A percentile compares a stretch with the other conserved stretches of the same genome.
phyloP scores from a whole-genome alignment of 495 filamentous ascomycete species.

The Talaromyces borbonicus region DNA sequence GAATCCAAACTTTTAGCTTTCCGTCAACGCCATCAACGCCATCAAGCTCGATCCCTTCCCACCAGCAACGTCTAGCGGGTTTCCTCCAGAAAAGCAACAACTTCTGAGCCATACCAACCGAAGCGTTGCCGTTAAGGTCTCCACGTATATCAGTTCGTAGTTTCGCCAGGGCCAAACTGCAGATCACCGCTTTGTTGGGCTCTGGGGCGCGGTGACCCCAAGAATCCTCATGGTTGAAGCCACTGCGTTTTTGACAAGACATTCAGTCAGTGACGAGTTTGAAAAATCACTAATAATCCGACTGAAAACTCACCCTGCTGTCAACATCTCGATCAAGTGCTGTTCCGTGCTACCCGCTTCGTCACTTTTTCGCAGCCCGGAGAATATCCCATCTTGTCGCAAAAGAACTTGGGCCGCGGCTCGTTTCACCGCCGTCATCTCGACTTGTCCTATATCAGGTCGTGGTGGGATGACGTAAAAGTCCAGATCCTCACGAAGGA shows the following conservation, averaged over 20 bases:
- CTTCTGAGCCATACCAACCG: conserved; percentile 98
- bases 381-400: conserved; percentile 92
- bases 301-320: conserved; percentile 65
- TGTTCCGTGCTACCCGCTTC: conserved; percentile 95
- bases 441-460: conserved; percentile 69
- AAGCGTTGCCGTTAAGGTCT: conserved; percentile 65
- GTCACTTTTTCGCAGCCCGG: conserved; percentile 85
- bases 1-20: conserved; percentile 93
- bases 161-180: conserved; percentile 85
- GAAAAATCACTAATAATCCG: neutral
- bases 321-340: conserved; percentile 98
- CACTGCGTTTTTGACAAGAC: conserved; percentile 39
- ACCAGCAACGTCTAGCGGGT: conserved; percentile 94
- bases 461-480: conserved; percentile 95
- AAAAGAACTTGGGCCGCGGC: conserved; percentile 81
- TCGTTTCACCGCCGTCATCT: conserved; percentile 96
- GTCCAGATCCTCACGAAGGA: conserved; percentile 90
- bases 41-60: conserved; percentile 93
- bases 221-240: conserved; percentile 87
- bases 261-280: conserved; percentile 9
- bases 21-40: conserved; percentile 86
- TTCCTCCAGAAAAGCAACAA: conserved; percentile 97
- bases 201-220: conserved; percentile 97
- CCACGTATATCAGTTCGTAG: conserved; percentile 85
- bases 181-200: conserved; percentile 96